These are phyloP conservation scores for Cryptococcus neoformans DNA, from an alignment of 1,284 basidiomycete species.

Conservation along the genomic window DNA sequence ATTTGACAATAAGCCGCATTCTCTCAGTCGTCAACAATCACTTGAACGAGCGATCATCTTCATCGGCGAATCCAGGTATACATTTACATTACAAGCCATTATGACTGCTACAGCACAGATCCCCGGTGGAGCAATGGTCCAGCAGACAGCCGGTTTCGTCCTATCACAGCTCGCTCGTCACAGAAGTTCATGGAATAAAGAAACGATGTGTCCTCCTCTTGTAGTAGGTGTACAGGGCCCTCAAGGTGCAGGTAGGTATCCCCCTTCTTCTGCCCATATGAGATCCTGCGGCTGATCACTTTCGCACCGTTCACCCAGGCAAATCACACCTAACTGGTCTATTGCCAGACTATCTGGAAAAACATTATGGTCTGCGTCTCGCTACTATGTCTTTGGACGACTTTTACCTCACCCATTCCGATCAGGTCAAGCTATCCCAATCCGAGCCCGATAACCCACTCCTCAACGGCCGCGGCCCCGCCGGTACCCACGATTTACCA, in stretches of 20 bases:
- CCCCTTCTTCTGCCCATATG: not conserved
- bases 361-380: slow-evolving; percentile 12
- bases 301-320: slow-evolving; percentile 5
- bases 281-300: not conserved
- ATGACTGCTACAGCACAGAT: no score
- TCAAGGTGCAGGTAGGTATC: slow-evolving; percentile 23
- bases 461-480: slow-evolving; percentile 38
- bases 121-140: not conserved
- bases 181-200: not conserved
- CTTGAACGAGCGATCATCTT: no score
- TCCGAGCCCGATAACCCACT: slow-evolving; percentile 27
- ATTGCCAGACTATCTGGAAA: slow-evolving; percentile 20
- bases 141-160: not conserved
- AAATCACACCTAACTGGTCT: slow-evolving; percentile 36
- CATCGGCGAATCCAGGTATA: no score
- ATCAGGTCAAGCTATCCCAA: slow-evolving; percentile 19
- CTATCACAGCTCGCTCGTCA: not conserved
- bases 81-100: no score
- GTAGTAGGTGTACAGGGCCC: slow-evolving; percentile 31
- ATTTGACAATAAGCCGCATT: no score
- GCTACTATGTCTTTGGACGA: slow-evolving; percentile 38
- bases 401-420: slow-evolving; percentile 33
- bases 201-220: slow-evolving; percentile 9
- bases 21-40: no score
- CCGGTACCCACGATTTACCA: slow-evolving; percentile 39